Evolutionary conservation across 2,329 filamentous ascomycete genomes (phyloP).

Genomic region (Ceratocystis alfenasii): DNA sequence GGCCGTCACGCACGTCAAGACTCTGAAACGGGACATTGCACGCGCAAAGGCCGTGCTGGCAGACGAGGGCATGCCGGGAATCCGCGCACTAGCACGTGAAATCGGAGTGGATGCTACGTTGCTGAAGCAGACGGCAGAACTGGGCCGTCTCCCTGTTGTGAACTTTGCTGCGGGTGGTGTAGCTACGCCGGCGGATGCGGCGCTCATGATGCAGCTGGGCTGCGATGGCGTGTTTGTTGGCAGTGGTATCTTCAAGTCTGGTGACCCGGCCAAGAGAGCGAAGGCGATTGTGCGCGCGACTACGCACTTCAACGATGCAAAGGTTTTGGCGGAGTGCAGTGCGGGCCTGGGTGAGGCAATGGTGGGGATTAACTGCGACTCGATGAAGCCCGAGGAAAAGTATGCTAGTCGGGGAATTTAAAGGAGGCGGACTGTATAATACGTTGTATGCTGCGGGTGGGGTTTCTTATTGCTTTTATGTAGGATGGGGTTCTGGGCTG

Average conservation of each 20-base stretch:
- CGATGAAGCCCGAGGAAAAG: conserved; percentile 68
- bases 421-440: conserved; percentile 11
- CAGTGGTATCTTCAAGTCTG: conserved; percentile 93
- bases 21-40: conserved; percentile 71
- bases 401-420: conserved; percentile 80
- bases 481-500: no score
- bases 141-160: conserved; percentile 82
- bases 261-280: conserved; percentile 77
- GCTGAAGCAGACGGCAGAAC: conserved; percentile 73
- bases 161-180: conserved; percentile 98
- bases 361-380: conserved; percentile 82
- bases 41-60: conserved; percentile 63
- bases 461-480: not conserved
- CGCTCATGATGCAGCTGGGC: conserved; percentile 95
- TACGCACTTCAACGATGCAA: conserved; percentile 77
- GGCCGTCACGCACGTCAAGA: conserved; percentile 91
- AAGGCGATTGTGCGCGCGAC: conserved; percentile 91
- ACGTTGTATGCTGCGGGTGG: not conserved
- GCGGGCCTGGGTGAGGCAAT: conserved; percentile 91
- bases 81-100: conserved; percentile 66
- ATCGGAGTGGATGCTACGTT: conserved; percentile 67
- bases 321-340: conserved; percentile 76
- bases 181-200: conserved; percentile 96
- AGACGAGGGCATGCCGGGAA: conserved; percentile 39
- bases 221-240: conserved; percentile 98